Base-by-base conservation (phyloP, 768 basidiomycete genomes). In the Suillus fuscotomentosus region DNA sequence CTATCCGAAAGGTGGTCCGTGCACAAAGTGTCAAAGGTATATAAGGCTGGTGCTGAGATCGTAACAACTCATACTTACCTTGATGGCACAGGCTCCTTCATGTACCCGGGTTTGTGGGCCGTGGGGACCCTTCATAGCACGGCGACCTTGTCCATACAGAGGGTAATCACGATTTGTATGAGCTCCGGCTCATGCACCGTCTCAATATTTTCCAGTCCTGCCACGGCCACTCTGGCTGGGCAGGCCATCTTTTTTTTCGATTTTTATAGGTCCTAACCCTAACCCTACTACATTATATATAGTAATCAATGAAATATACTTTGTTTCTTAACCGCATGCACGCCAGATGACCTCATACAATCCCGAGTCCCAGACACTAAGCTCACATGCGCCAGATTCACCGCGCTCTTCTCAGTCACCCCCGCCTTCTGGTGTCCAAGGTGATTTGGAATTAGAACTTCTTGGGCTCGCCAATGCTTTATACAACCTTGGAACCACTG, bases 401-500 rank as follows among this genome's bases (percentile, higher is more conserved):
- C 90, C 91, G 1, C 83, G 90, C 55, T 81, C 89, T 47, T 90
- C 89, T 0, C 86, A 91, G 72, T 91, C 90, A 20, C 89, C 90
- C 38, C 81, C 88, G 0, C 91, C 91, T 8, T 70, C 80, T 2
- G 90, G 91, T 1, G 39, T 77, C 1, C 89, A 92, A 68, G 91
- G 91, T 9, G 90, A 92, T 69, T 73, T 92, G 20, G 91, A 93
- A 71, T 76, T 89, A 22, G 91, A 94, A 73, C 73, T 94, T 2
- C 78, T 92, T 31, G 91, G 88, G 0, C 86, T 94, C 17, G 90
- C 89, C 15, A 89, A 89, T 61, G 87, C 88, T 2, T 76, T 94
- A 31, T 93, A 93, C 71, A 92, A 92, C 68, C 79, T 94, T 8
- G 91, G 91, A 27, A 91, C 91, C 5, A 92, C 92, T 0, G 91